Base-by-base conservation (phyloP, 2,329 filamentous ascomycete species). In the Pestalotiopsis fici region DNA sequence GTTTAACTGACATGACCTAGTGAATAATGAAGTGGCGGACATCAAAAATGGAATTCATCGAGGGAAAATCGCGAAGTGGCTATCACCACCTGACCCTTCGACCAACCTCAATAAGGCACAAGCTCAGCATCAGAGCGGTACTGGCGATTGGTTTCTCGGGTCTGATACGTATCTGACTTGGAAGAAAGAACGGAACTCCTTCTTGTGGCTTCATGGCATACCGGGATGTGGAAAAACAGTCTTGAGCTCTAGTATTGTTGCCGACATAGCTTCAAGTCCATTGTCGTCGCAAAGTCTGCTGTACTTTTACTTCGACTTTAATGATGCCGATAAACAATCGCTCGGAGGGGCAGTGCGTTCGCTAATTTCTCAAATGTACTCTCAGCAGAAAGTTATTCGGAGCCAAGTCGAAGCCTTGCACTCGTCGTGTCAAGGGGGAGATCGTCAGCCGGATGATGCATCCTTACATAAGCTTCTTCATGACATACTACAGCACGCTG, bases 401-500 rank as follows among this genome's bases (percentile, higher is more conserved):
- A n/a, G 7, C 15, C 15, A 47, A 2, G 3, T 47, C 6, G 3
- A 21, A 2, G 1, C 3, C 12, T 4, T 47, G 5, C 7, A 47
- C 13, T 47, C 43, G 4, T 21, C 18, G 4, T 47, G 1, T 9
- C 4, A 47, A 0, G 2, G 6, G 1, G n/a, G 4, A 21, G 4
- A 5, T 4, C 7, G 6, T 47, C 43, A 7, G 4, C n/a, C 43
- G 5, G 43, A 47, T 21, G 43, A 47, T 21, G 3, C 4, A 1
- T 9, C 18, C 3, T 15, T 47, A 2, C 7, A 47, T 9, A 21
- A 5, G 7, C 18, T 47, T 15, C n/a, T 47, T 1, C 15, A 47
- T 0, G 4, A 21, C 1, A 47, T 47, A 5, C 5, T 18, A 1
- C 2, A 21, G 0, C 7, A n/a, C 1, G 1, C 1, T 21, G 43